Evolutionary conservation across 345 rosid species (phyloP).

Genomic region (Eucalyptus viminalis): DNA sequence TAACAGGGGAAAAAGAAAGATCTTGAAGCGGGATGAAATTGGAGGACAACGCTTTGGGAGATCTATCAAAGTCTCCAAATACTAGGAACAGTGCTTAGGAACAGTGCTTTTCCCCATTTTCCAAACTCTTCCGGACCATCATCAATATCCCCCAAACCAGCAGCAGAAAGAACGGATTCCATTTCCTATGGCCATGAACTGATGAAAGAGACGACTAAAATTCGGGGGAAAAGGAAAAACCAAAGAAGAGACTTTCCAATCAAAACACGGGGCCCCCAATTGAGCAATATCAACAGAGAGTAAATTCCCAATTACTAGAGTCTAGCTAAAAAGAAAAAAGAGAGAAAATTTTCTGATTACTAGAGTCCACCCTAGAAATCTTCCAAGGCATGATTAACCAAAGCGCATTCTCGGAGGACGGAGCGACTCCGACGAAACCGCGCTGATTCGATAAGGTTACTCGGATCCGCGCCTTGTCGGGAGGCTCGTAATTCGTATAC

Average conservation of each 20-base stretch:
- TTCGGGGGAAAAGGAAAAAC: neutral
- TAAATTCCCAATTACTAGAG: neutral
- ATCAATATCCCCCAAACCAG: neutral
- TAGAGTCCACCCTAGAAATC: neutral
- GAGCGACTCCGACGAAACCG: neutral
- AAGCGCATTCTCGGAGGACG: neutral
- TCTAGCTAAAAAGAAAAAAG: neutral
- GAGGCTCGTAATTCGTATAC: neutral
- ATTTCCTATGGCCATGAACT: neutral
- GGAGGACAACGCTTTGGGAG: too few species aligned
- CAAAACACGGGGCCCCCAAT: neutral
- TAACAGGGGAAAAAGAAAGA: too few species aligned
- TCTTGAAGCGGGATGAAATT: too few species aligned
- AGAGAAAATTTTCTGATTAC: neutral
- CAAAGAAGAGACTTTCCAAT: neutral
- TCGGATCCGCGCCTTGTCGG: neutral
- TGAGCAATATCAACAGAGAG: neutral
- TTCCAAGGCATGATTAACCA: neutral
- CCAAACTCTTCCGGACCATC: neutral
- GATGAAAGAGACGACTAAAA: neutral
- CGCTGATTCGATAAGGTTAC: rapidly evolving
- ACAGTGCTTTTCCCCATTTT: rapidly evolving
- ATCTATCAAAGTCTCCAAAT: too few species aligned
- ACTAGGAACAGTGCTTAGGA: too few species aligned
- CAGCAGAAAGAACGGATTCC: neutral